Evolutionary conservation across 2,329 filamentous ascomycete species (phyloP).

Genomic region (Aspergillus hortae): DNA sequence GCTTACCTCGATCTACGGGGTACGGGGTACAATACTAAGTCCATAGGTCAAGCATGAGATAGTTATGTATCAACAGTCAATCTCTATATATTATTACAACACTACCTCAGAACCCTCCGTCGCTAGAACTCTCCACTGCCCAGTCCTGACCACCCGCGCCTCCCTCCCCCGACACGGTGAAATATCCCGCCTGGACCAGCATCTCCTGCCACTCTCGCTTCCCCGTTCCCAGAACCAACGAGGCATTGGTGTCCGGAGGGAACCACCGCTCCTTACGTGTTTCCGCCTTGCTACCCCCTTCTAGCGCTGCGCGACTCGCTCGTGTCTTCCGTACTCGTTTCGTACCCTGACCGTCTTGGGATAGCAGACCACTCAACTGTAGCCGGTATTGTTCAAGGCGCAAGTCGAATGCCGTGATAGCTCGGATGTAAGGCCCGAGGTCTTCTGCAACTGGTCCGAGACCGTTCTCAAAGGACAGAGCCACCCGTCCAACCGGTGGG

Average conservation of each 20-base stretch:
- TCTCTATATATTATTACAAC: neutral
- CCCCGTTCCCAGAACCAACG: conserved; percentile 64
- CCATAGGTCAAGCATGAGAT: too few relatives aligned
- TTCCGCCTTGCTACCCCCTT: conserved; percentile 65
- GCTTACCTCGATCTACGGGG: too few relatives aligned
- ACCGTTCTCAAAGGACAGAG: conserved; percentile 74
- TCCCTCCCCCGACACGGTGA: conserved; percentile 22
- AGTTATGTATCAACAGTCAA: neutral
- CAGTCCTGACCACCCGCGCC: conserved; percentile 14
- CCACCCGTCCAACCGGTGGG: conserved; percentile 30
- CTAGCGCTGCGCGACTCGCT: conserved; percentile 70
- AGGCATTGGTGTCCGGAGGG: conserved; percentile 55
- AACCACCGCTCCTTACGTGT: conserved; percentile 74
- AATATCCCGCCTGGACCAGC: conserved; percentile 31
- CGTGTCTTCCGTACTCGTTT: conserved; percentile 69
- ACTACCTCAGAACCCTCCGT: conserved; percentile 12
- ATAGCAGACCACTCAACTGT: conserved; percentile 60
- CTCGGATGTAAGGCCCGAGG: conserved; percentile 83
- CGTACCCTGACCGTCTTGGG: conserved; percentile 50
- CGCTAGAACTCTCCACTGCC: conserved; percentile 15
- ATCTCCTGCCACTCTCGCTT: conserved; percentile 39
- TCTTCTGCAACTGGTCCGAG: conserved; percentile 66
- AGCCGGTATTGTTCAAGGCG: conserved; percentile 65
- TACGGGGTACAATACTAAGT: too few relatives aligned
- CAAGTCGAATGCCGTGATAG: conserved; percentile 74